Evolutionary conservation across 2,329 filamentous ascomycete species (phyloP).

Genomic region (Volutella citrinella): DNA sequence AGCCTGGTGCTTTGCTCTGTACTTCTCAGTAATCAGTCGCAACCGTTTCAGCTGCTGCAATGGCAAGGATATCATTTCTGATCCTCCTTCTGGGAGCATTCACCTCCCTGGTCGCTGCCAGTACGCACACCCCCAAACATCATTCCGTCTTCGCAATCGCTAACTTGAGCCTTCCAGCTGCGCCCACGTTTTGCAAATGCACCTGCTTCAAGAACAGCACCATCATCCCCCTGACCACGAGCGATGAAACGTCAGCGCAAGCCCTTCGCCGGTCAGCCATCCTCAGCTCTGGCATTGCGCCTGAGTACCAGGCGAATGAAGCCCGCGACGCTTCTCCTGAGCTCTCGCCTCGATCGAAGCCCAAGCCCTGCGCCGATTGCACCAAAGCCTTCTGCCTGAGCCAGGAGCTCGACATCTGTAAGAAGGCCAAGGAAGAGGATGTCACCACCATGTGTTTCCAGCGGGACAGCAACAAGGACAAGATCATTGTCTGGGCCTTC

Average conservation of each 20-base stretch:
- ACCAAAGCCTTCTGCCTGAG: slow-evolving; percentile 63
- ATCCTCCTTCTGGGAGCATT: slow-evolving; percentile 35
- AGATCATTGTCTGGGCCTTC: slow-evolving; percentile 64
- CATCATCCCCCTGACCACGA: slow-evolving; percentile 59
- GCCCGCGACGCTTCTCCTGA: slow-evolving; percentile 3
- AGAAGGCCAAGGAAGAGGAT: slow-evolving; percentile 58
- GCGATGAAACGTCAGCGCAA: slow-evolving; percentile 29
- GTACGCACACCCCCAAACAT: slow-evolving; percentile 35
- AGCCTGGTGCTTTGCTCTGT: no score
- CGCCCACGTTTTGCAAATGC: slow-evolving; percentile 67
- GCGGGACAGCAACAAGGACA: slow-evolving; percentile 64
- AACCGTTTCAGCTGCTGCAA: no score
- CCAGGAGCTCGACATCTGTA: slow-evolving; percentile 61
- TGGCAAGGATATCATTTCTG: slow-evolving; percentile 39
- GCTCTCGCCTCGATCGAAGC: slow-evolving; percentile 33
- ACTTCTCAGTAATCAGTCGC: no score
- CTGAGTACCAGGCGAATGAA: slow-evolving; percentile 10
- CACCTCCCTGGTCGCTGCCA: slow-evolving; percentile 32
- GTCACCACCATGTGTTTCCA: slow-evolving; percentile 64
- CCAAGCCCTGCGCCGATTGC: slow-evolving; percentile 56
- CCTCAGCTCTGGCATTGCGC: slow-evolving; percentile 15
- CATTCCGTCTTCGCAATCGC: slow-evolving; percentile 18
- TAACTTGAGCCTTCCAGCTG: slow-evolving; percentile 44
- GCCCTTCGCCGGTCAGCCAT: slow-evolving; percentile 20
- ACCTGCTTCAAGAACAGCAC: slow-evolving; percentile 69